Evolutionary conservation across 2,329 filamentous ascomycete genomes (phyloP).

Genomic region (Claviceps sp.): DNA sequence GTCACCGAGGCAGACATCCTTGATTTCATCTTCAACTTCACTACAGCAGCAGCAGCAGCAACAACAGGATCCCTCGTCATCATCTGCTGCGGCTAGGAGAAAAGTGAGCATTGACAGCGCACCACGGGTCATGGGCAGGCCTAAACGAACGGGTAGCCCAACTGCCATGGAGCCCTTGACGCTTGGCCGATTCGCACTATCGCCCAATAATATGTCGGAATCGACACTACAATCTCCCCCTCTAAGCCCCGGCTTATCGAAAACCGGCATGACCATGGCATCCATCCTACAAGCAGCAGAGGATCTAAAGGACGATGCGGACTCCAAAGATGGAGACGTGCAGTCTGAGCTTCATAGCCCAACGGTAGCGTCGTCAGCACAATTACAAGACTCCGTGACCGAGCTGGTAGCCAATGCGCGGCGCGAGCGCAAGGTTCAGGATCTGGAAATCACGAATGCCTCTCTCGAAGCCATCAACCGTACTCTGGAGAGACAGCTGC

Average conservation of each 20-base stretch:
- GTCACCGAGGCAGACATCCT: slow-evolving; percentile 15
- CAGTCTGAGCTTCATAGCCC: slow-evolving; percentile 36
- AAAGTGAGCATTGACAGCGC: slow-evolving; percentile 30
- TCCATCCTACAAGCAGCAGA: slow-evolving; percentile 44
- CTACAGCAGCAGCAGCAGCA: slow-evolving; percentile 20
- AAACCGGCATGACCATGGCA: slow-evolving; percentile 34
- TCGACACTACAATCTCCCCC: slow-evolving; percentile 21
- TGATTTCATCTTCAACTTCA: slow-evolving; percentile 23
- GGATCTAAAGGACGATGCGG: slow-evolving; percentile 26
- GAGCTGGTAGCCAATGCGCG: slow-evolving; percentile 80
- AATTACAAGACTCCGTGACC: slow-evolving; percentile 46
- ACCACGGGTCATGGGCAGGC: slow-evolving; percentile 20
- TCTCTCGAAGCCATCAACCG: slow-evolving; percentile 91
- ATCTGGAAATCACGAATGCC: slow-evolving; percentile 92
- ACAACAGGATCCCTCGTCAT: slow-evolving; percentile 13
- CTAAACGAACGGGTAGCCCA: slow-evolving; percentile 29
- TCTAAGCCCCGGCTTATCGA: slow-evolving; percentile 16
- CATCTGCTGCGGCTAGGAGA: slow-evolving; percentile 19
- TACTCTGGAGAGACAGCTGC: slow-evolving; percentile 77
- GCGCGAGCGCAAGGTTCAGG: slow-evolving; percentile 85
- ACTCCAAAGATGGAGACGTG: slow-evolving; percentile 15
- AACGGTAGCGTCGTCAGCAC: slow-evolving; percentile 38
- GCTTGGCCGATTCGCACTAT: slow-evolving; percentile 21
- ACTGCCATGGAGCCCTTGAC: slow-evolving; percentile 23
- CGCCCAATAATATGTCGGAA: slow-evolving; percentile 18